These are phyloP conservation scores for Silene conica DNA, from an alignment of 148 eudicot species.

Conservation along the genomic window DNA sequence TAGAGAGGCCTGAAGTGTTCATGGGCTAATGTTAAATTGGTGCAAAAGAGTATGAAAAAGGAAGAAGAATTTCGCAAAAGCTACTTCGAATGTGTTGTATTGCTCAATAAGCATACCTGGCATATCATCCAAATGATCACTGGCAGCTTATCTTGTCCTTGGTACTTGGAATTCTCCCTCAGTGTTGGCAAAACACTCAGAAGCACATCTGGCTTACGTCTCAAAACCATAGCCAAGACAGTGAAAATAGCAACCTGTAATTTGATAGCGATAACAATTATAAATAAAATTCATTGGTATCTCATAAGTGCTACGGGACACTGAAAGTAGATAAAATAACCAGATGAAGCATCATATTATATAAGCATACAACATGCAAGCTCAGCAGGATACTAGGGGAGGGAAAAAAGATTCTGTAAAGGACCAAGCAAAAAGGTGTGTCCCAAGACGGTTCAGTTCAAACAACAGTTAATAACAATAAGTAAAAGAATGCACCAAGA, in stretches of 20 bases:
- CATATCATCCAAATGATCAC: constrained; percentile 59
- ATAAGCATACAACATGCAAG: not conserved
- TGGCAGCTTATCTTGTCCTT: constrained; percentile 80
- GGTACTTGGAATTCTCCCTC: constrained; percentile 59
- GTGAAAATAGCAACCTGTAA: constrained; percentile 73
- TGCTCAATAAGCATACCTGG: constrained; percentile 45
- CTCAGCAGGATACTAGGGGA: not conserved
- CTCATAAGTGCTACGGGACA: not conserved
- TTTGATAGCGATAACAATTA: constrained; percentile 15
- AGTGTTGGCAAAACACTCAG: constrained; percentile 46
- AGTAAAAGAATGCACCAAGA: not conserved
- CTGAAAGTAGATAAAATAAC: not conserved
- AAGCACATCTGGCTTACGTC: constrained; percentile 74
- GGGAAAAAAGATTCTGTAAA: not conserved
- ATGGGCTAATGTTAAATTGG: not conserved
- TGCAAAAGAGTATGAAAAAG: not conserved
- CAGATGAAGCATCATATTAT: not conserved
- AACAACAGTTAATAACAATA: not conserved
- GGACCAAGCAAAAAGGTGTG: not conserved
- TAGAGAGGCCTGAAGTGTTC: constrained; percentile 51
- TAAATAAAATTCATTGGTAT: not conserved
- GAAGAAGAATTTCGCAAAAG: not conserved
- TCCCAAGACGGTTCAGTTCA: not conserved
- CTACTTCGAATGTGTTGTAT: not conserved
- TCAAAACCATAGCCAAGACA: constrained; percentile 73